Evolutionary conservation across 169 alveolate genomes (phyloP), one percentile per base, ranked within the genome.

Genomic region (Plasmodium falciparum): DNA sequence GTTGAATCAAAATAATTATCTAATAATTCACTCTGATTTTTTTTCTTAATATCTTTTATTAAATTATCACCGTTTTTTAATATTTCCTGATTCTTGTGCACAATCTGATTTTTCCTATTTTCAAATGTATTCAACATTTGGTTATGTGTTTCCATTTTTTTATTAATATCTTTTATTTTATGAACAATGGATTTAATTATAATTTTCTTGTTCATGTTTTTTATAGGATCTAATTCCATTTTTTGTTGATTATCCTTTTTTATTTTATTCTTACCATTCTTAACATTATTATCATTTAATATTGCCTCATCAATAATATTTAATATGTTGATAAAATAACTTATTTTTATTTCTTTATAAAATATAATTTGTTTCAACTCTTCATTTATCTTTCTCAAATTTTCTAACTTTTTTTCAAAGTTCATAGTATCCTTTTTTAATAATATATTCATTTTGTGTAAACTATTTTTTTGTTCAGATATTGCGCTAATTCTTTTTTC

Each of bases 151-250:
- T 24, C 33, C 12, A 85, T 59, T 63, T 85, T 85, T 54, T 26
- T 70, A 22, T 85, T 85, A 71, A 85, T 22, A 50, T 85, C 92
- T 58, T 66, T 59, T 52, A 85, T 85, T 52, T 85, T 85, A 12
- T 85, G 86, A 29, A 71, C 72, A 62, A 85, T 71, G 15, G 92
- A 85, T 61, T 85, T 85, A n/a, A 85, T 71, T 22, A 85, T 70
- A n/a, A 85, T 85, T 71, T 85, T 85, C 50, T 85, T 85, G 59
- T 85, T 85, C 88, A 85, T 85, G 13, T 56, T 85, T 58, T 71
- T 73, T 45, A 85, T 85, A 8, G 88, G 88, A 58, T 65, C 75
- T 22, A 29, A 11, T 17, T 43, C 72, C 39, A 20, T 29, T 8
- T 49, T n/a, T 47, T 33, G 22, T 1, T 20, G 4, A 24, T 33